Conservation (phyloP, 805 yeast genomes). For the Yamadazyma nakazawae region DNA sequence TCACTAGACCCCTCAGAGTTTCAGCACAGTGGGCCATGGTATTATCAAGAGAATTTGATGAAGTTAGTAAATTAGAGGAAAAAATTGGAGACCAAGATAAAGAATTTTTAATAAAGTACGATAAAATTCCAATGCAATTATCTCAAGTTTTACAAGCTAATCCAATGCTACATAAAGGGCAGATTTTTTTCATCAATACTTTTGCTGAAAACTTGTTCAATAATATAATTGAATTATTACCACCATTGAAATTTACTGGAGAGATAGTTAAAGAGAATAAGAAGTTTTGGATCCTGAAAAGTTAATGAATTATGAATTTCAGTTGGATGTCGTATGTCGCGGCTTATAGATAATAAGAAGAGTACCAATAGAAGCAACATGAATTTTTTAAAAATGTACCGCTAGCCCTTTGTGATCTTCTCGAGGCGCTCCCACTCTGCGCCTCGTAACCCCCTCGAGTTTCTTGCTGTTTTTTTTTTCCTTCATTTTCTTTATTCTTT, state of each 20-base stretch:
- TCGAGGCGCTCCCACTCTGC: no score
- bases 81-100: conserved; percentile 6
- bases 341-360: background rate
- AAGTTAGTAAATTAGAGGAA: conserved; percentile 54
- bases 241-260: conserved; percentile 55
- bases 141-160: conserved; percentile 44
- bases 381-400: no score
- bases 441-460: no score
- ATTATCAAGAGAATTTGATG: conserved; percentile 73
- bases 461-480: no score
- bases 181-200: conserved; percentile 75
- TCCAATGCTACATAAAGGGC: conserved; percentile 63
- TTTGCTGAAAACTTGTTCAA: conserved; percentile 78
- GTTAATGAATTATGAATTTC: background rate
- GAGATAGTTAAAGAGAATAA: conserved; percentile 53
- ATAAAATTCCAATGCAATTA: conserved; percentile 37
- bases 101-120: conserved; percentile 18
- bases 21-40: conserved; percentile 85
- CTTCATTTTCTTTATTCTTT: no score
- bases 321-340: no score
- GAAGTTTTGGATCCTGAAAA: conserved; percentile 46
- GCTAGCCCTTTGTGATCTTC: no score
- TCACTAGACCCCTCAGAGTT: conserved; percentile 71
- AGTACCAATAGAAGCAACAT: background rate
- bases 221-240: conserved; percentile 58